Base-by-base conservation (phyloP, 2,329 filamentous ascomycete species). In the Ophiostoma ips region DNA sequence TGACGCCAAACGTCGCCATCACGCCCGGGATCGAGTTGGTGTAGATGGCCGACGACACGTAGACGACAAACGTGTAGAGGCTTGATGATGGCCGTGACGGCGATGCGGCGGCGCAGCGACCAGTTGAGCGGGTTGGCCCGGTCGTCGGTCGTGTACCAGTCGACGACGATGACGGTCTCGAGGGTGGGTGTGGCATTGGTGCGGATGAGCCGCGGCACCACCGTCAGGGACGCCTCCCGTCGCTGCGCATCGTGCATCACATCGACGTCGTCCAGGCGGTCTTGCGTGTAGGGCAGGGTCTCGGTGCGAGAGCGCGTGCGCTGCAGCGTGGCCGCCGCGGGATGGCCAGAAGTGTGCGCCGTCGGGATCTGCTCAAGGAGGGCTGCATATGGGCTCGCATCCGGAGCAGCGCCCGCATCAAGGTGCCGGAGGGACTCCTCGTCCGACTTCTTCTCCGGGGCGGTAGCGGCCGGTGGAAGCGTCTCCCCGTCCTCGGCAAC, bases 401-500 rank as follows among this genome's bases (percentile, higher is more conserved):
- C n/a, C n/a, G n/a, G n/a, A n/a, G n/a, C n/a, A n/a, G n/a, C n/a
- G n/a, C n/a, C n/a, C n/a, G n/a, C n/a, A n/a, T 28, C 21, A 10
- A 41, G 15, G 15, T 43, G 40, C 2, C 18, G 45, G 13, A n/a
- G 21, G 34, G 53, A 57, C 45, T 61, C 58, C 13, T 61, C 58
- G 24, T 60, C 58, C 5, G 11, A 36, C 13, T 33, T 15, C 5
- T n/a, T n/a, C n/a, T 50, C 43, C 31, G 16, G 11, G 24, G 19
- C 16, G 31, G 21, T 24, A n/a, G 21, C 16, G 24, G 30, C 40
- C 38, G 40, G 37, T 41, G 18, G 19, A 49, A 87, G 11, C 12
- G 11, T n/a, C n/a, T 45, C n/a, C 15, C 84, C 37, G 82, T 78
- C 46, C 84, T 94, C 37, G 9, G 46, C 40, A 53, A 33, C 33